A percentile compares a stretch with the other conserved stretches of the same genome.
Evolutionary conservation across 2,329 filamentous ascomycete genomes (phyloP).

Genomic region (Aschersonia sp.): DNA sequence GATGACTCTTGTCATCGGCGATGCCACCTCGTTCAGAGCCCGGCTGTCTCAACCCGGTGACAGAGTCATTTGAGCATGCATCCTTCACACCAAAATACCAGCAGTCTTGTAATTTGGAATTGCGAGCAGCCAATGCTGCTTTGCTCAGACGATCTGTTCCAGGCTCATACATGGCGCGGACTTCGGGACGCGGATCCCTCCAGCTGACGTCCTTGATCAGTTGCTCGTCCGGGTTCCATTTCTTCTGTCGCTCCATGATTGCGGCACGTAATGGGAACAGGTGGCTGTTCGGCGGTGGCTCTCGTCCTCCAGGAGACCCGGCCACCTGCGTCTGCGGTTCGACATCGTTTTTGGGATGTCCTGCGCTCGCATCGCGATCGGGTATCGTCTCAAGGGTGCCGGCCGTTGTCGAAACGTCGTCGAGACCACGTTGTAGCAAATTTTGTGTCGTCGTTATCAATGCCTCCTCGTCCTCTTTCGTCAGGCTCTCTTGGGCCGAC

Average conservation of each 20-base stretch:
- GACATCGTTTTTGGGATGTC: not conserved
- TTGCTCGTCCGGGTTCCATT: not conserved
- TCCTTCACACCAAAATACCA: conserved; percentile 4
- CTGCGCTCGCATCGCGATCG: not conserved
- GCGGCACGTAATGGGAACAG: not conserved
- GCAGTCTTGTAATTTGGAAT: conserved; percentile 1
- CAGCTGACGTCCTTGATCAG: not conserved
- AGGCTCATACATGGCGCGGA: conserved; percentile 4
- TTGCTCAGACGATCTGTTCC: conserved; percentile 9
- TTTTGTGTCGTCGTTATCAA: conserved; percentile 10
- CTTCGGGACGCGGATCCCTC: not conserved
- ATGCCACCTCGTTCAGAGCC: too few relatives aligned
- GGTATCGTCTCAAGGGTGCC: not conserved
- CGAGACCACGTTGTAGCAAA: conserved; percentile 10
- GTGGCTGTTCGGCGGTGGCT: too few relatives aligned
- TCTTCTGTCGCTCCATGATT: not conserved
- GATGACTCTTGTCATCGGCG: not conserved
- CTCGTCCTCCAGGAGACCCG: not conserved
- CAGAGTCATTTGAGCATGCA: too few relatives aligned
- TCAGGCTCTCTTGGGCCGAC: conserved; percentile 1
- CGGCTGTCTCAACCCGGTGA: too few relatives aligned
- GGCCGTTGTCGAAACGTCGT: conserved; percentile 3
- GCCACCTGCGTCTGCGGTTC: not conserved
- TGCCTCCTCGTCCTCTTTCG: conserved; percentile 11
- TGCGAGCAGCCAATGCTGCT: conserved; percentile 8